phyloP scores from a whole-genome alignment of 1,284 basidiomycete genomes.

The Mycena sp. region DNA sequence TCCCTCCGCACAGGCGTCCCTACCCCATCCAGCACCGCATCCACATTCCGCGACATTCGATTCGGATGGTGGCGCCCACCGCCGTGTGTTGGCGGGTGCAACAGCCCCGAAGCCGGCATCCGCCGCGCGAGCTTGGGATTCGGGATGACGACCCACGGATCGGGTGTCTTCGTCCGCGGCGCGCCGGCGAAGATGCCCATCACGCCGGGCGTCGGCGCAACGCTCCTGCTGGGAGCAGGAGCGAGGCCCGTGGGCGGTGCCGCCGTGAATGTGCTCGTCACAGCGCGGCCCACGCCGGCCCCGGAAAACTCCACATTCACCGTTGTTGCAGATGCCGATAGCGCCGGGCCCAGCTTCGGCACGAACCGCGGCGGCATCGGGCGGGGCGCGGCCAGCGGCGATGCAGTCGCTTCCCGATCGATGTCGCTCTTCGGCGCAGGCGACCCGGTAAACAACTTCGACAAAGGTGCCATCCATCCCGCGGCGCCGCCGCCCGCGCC shows the following conservation, averaged over 20 bases:
- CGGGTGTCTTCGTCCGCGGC: conserved; percentile 53
- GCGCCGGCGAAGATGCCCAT: conserved; percentile 91
- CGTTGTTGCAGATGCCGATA: conserved; percentile 86
- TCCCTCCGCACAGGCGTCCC: conserved; percentile 41
- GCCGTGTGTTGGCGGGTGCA: conserved; percentile 7
- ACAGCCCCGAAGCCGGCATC: conserved; percentile 43
- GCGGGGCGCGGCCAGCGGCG: conserved; percentile 26
- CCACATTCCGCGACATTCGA: conserved; percentile 71
- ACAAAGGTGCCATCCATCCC: conserved; percentile 86
- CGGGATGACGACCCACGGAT: conserved; percentile 74
- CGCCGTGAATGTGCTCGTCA: conserved; percentile 63
- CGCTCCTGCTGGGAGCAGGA: conserved; percentile 23
- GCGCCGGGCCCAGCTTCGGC: conserved; percentile 82
- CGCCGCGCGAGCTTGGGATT: conserved; percentile 48
- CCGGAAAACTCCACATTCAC: conserved; percentile 95
- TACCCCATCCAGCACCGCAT: conserved; percentile 77
- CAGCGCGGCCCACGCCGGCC: conserved; percentile 75
- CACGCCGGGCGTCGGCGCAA: conserved; percentile 46
- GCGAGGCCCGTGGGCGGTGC: conserved; percentile 33
- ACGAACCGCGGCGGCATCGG: conserved; percentile 46
- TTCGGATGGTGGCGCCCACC: conserved; percentile 34
- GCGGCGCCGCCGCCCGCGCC: conserved; percentile 42
- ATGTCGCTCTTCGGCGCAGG: conserved; percentile 30
- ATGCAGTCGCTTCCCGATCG: conserved; percentile 18
- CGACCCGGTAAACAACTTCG: conserved; percentile 69